Conservation (phyloP, 2,329 filamentous ascomycete species). For the Cladobotryum mycophilum region DNA sequence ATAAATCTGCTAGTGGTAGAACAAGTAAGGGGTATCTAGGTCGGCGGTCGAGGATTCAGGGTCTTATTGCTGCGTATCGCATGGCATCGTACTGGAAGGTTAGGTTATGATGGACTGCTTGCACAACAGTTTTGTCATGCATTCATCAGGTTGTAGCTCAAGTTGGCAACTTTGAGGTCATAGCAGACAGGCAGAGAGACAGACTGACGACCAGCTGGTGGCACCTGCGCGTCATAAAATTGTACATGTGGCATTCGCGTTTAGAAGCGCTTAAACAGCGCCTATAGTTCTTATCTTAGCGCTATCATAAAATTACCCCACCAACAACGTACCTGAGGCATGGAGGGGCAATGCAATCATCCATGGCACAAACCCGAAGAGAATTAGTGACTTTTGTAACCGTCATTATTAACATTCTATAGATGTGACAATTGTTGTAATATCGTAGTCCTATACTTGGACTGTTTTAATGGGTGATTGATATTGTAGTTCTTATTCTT, state of each 20-base stretch:
- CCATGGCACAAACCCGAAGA: too few relatives aligned
- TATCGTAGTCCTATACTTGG: too few relatives aligned
- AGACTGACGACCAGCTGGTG: not conserved
- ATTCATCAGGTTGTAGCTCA: not conserved
- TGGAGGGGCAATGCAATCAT: too few relatives aligned
- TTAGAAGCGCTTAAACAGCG: not conserved
- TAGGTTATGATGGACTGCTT: not conserved
- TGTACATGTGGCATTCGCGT: not conserved
- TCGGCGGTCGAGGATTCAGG: not conserved
- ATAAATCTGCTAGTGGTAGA: not conserved
- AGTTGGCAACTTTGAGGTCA: slow-evolving; percentile 8
- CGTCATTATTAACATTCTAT: too few relatives aligned
- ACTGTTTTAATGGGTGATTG: too few relatives aligned
- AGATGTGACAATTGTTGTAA: too few relatives aligned
- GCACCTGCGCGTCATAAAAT: not conserved
- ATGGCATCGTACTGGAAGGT: not conserved
- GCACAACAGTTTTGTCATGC: not conserved
- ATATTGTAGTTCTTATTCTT: too few relatives aligned
- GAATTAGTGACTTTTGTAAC: too few relatives aligned
- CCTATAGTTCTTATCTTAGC: not conserved
- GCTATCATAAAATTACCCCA: not conserved
- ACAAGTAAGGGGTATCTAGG: not conserved
- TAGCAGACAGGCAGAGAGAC: not conserved
- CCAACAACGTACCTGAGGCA: not conserved
- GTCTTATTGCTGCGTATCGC: slow-evolving; percentile 4